A percentile compares a stretch with the other conserved stretches of the same genome.
Conservation (phyloP, 2,329 filamentous ascomycete species). For the Pestalotiopsis sp. region DNA sequence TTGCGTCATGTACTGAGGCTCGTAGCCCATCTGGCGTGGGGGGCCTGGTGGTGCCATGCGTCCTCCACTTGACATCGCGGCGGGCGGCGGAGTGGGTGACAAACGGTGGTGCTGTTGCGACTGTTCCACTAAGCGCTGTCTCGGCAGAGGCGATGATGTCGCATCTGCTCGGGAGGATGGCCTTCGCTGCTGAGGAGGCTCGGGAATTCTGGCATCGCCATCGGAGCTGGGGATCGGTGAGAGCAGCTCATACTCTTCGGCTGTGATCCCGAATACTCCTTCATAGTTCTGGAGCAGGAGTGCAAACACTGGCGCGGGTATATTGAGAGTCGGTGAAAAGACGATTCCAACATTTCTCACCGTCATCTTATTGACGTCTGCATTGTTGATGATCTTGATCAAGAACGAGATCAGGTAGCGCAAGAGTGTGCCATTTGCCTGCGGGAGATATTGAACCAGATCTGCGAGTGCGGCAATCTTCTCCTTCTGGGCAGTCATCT, state of each 20-base stretch:
- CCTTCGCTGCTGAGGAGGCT: conserved; percentile 40
- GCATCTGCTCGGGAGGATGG: conserved; percentile 55
- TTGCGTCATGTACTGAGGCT: conserved; percentile 45
- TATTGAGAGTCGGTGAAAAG: conserved; percentile 95
- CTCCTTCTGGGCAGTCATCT: conserved; percentile 73
- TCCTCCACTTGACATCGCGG: conserved; percentile 28
- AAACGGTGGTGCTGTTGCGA: conserved; percentile 36
- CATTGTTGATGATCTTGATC: conserved; percentile 89
- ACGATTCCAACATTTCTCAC: conserved; percentile 97
- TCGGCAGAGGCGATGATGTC: conserved; percentile 51
- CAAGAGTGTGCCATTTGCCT: conserved; percentile 79
- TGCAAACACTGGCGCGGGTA: conserved; percentile 91
- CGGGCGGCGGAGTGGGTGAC: conserved; percentile 55
- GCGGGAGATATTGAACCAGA: conserved; percentile 79
- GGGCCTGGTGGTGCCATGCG: conserved; percentile 47
- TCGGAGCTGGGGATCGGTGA: conserved; percentile 40
- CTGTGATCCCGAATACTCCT: conserved; percentile 76
- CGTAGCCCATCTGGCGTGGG: conserved; percentile 43
- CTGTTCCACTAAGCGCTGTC: conserved; percentile 50
- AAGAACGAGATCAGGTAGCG: conserved; percentile 86
- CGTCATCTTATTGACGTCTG: conserved; percentile 95
- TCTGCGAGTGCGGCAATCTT: conserved; percentile 78
- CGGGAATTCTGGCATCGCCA: conserved; percentile 32
- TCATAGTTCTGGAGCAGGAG: conserved; percentile 91
- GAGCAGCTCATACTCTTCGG: conserved; percentile 65